Conservation (phyloP, 306 rosid genomes). For the Begonia peltatifolia region DNA sequence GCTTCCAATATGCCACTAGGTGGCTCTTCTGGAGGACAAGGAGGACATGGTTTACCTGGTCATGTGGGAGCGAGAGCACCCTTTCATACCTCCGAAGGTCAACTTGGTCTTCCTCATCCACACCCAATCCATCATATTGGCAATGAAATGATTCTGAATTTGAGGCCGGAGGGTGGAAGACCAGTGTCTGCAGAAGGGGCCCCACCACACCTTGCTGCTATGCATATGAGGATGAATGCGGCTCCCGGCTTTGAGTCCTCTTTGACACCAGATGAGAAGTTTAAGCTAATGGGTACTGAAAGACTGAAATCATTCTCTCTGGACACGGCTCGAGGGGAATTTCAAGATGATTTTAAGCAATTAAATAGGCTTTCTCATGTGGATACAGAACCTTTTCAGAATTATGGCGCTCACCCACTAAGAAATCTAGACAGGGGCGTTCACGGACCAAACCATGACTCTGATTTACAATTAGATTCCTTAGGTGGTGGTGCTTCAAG, state of each 20-base stretch:
- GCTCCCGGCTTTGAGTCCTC: slow-evolving; percentile 25
- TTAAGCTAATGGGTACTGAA: slow-evolving; percentile 34
- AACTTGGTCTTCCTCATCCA: slow-evolving; percentile 19
- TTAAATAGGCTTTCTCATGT: slow-evolving; percentile 44
- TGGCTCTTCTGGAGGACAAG: slow-evolving; percentile 33
- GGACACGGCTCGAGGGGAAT: slow-evolving; percentile 31
- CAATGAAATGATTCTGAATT: slow-evolving; percentile 16
- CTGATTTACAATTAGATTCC: slow-evolving; percentile 18
- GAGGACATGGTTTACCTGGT: slow-evolving; percentile 34
- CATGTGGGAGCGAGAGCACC: slow-evolving; percentile 30
- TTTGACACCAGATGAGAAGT: slow-evolving; percentile 43
- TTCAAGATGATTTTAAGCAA: slow-evolving; percentile 52
- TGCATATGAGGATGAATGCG: slow-evolving; percentile 20
- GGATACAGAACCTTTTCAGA: slow-evolving; percentile 44
- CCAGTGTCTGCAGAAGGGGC: slow-evolving; percentile 18
- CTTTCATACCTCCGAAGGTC: slow-evolving; percentile 41
- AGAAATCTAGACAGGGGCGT: slow-evolving; percentile 38
- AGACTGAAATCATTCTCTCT: slow-evolving; percentile 21
- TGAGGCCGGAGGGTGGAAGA: slow-evolving; percentile 16
- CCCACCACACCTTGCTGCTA: slow-evolving; percentile 18
- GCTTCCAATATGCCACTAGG: slow-evolving; percentile 30
- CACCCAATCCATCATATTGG: slow-evolving; percentile 17
- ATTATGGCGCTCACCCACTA: slow-evolving; percentile 28
- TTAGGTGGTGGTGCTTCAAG: slow-evolving; percentile 22
- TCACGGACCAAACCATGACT: slow-evolving; percentile 21